Evolutionary conservation across 1,284 basidiomycete genomes (phyloP), one percentile per base, ranked within the genome.

Genomic region (Melampsora americana): DNA sequence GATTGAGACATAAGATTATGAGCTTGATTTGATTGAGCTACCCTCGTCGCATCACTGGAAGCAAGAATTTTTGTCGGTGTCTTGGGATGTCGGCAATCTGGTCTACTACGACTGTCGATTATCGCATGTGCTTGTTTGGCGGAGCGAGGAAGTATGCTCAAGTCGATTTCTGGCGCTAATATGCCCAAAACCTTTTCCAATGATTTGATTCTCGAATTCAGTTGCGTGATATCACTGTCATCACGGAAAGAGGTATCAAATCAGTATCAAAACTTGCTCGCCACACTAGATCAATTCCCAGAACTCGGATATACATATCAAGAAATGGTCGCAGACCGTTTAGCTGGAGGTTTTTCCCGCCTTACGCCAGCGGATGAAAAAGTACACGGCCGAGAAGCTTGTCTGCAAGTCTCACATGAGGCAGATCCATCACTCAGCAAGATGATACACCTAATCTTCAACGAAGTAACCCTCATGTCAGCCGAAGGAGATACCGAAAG

Each of bases 381-480:
- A 16, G 70, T 73, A 42, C 70, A 73, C 16, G 61, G 44, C n/a
- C 62, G 39, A 26, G 30, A 53, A 32, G 70, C 44, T 30, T 53
- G 62, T 44, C 32, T 20, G 26, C 70, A 73, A 44, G 60, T 53
- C 35, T 73, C 35, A 28, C 70, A 73, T 5, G 62, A 53, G 16
- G 44, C 48, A 11, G 62, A 56, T 9, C 12, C 12, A 42, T 42
- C 39, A 42, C 11, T 42, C 39, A n/a, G 20, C 28, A 35, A 61
- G 28, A 66, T 42, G 39, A 32, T 42, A 56, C 70, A 73, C 42
- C 66, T 73, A 46, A 73, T 60, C 70, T 73, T 35, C 2, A n/a
- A 3, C 53, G n/a, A 56, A 56, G 53, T 6, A 56, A 23, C n/a
- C 20, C n/a, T 56, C 20, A 20, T 20, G 53, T 56, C 53, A 28